Evolutionary conservation across 2,329 filamentous ascomycete genomes (phyloP), one percentile per base, ranked within the genome.

Genomic region (Stemphylium lycopersici): DNA sequence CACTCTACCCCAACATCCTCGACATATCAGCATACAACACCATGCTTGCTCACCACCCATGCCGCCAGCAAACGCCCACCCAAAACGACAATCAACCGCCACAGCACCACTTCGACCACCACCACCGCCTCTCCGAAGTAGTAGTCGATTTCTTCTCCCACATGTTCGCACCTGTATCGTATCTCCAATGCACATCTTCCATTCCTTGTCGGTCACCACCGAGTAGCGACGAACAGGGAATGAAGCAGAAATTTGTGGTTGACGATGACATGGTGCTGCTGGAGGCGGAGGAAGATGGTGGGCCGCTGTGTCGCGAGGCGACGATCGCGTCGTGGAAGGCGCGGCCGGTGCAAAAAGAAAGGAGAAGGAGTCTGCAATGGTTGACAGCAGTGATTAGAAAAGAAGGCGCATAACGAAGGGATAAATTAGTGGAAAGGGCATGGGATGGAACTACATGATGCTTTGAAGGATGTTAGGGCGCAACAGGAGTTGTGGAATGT

Each of bases 231-330:
- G 2, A 36, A 58, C 20, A 13, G 15, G 24, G 12, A 13, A 53
- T 12, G 8, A 53, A 56, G 2, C 40, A n/a, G 3, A 29, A 10
- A 1, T 54, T 57, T 12, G 45, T 57, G n/a, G 56, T 61, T 1
- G 58, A 62, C 29, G 61, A 59, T 15, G 61, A 60, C 1, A 54
- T 49, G 1, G 53, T 61, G 12, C 36, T 62, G 5, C 7, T 60
- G 1, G 56, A 63, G 6, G 52, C 54, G 6, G 56, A 52, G 4
- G 52, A 55, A 34, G 65, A 69, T 34, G 67, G 66, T 1, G 61
- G 54, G 6, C 61, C 69, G 3, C 12, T 69, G 2, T 65, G 63
- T 40, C 52, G 67, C 34, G 66, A 70, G 45, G 55, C 52, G 7
- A 59, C 52, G 13, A 63, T 70, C 38, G 63, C 55, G 31, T 53